These are phyloP conservation scores for Chaetomium cochliodes DNA, from an alignment of 495 filamentous ascomycete genomes.

Conservation along the genomic window DNA sequence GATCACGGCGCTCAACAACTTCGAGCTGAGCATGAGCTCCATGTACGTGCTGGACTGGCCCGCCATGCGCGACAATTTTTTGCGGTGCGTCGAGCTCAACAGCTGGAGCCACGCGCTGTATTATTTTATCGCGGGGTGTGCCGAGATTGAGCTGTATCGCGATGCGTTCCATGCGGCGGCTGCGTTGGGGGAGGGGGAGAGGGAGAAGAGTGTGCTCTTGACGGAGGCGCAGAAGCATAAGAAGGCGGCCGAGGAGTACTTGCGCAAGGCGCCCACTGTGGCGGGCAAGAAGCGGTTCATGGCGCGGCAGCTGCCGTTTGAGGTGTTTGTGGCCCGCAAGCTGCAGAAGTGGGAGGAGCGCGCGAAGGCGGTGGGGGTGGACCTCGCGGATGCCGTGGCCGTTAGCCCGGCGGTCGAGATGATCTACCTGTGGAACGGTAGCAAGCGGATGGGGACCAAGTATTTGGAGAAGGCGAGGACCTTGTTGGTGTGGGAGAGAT, in stretches of 20 bases:
- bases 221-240: constrained; percentile 46
- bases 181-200: constrained; percentile 49
- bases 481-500: constrained; percentile 62
- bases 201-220: constrained; percentile 11
- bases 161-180: constrained; percentile 53
- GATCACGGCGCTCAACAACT: constrained; percentile 73
- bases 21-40: constrained; percentile 76
- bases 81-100: constrained; percentile 79
- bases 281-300: constrained; percentile 88
- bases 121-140: constrained; percentile 79
- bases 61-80: constrained; percentile 68
- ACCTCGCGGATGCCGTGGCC: constrained; percentile 78
- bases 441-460: constrained; percentile 67
- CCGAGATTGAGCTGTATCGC: constrained; percentile 78
- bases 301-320: constrained; percentile 85
- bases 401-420: constrained; percentile 87
- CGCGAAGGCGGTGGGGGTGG: constrained; percentile 63
- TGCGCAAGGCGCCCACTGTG: constrained; percentile 68
- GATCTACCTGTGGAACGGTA: constrained; percentile 91
- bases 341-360: constrained; percentile 86
- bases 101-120: constrained; percentile 90
- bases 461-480: constrained; percentile 64
- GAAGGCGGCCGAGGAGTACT: constrained; percentile 63
- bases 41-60: constrained; percentile 77
- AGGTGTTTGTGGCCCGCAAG: constrained; percentile 82